Base-by-base conservation (phyloP, 2,329 filamentous ascomycete genomes). In the Cadophora luteo-olivacea region DNA sequence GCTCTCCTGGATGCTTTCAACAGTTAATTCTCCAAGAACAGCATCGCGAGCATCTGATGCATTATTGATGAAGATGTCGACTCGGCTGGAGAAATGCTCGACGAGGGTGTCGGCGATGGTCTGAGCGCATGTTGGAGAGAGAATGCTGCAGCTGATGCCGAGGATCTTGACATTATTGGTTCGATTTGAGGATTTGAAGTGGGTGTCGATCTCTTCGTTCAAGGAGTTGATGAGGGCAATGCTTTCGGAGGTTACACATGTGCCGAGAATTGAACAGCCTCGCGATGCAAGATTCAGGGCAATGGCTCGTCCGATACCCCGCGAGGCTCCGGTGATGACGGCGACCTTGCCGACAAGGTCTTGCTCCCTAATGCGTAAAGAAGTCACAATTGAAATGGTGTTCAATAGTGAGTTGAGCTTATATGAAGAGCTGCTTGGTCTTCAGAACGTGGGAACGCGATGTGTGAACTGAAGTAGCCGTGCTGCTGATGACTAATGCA, bases 281-380 rank as follows among this genome's bases (percentile, higher is more conserved):
- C 89, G 87, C 77, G 85, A 84, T 78, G 86, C 89, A 41, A 92
- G 87, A 79, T 91, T 89, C 65, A 91, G 82, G 71, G 89, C 89
- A 67, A 90, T 89, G 62, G 89, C 89, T 68, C 84, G 82, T 48
- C 89, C 90, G 75, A 92, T 92, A 66, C 90, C 90, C 57, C 89
- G 87, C 62, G 88, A 88, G 61, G 86, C 81, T 51, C 87, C 89
- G 19, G 89, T 92, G 78, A 92, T 83, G 71, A 92, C 83, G 24
- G 90, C 92, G 0, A 94, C 90, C 61, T 87, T 86, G 22, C 90
- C 91, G 36, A 84, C 85, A 2, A 94, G 81, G 1, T 69, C 70
- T 64, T 68, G 71, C 6, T 68, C 67, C 64, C 69, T 76, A 12
- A 67, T 24, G 38, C 38, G 64, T 49, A 32, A 52, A 36, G 64